Conservation (phyloP, 2,329 filamentous ascomycete genomes). For the Pseudogymnoascus sp. region DNA sequence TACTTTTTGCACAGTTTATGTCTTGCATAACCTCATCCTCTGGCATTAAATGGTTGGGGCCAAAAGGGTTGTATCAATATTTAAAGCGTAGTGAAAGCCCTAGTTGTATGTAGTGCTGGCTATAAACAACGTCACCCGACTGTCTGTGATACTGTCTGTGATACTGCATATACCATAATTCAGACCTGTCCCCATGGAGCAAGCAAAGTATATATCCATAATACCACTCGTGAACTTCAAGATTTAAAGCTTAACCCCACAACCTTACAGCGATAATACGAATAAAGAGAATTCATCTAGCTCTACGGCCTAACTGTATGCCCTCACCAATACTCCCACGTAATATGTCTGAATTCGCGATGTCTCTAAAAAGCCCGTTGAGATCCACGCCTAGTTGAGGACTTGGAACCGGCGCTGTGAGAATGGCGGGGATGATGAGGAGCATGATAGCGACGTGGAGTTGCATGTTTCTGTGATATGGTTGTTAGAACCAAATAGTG, state of each 20-base stretch:
- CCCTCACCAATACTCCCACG: no score
- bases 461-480: background rate
- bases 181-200: background rate
- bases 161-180: background rate
- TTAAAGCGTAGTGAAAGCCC: no score
- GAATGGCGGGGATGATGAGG: background rate
- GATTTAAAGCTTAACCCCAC: no score
- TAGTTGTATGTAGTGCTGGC: background rate
- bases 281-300: no score
- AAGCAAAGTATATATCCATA: background rate
- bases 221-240: no score
- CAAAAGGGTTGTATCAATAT: no score
- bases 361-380: no score
- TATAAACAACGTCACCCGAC: background rate
- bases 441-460: background rate
- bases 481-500: background rate
- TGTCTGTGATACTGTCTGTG: background rate
- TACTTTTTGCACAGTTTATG: background rate
- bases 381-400: background rate
- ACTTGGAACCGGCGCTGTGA: background rate
- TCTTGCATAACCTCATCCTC: no score
- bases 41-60: no score
- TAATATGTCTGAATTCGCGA: no score
- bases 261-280: no score
- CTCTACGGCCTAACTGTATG: no score